These are phyloP conservation scores for Fragaria ananassa DNA, from an alignment of 306 rosid species.

Conservation along the genomic window DNA sequence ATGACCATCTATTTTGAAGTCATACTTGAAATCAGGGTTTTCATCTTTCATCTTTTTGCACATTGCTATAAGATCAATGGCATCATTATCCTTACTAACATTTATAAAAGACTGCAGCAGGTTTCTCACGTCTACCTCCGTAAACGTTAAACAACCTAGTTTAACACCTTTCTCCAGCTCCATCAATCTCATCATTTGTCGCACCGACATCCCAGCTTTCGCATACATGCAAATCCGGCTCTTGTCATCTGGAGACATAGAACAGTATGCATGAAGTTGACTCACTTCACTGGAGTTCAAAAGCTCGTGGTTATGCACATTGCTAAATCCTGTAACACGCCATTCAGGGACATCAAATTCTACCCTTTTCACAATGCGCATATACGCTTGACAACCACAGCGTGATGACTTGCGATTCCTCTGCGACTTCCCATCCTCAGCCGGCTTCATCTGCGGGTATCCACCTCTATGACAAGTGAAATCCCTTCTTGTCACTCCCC, in stretches of 20 bases:
- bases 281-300: slow-evolving; percentile 60
- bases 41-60: slow-evolving; percentile 81
- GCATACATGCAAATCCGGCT: slow-evolving; percentile 84
- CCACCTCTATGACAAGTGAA: slow-evolving; percentile 91
- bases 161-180: slow-evolving; percentile 85
- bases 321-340: slow-evolving; percentile 90
- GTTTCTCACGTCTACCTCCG: slow-evolving; percentile 79
- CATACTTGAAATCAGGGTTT: slow-evolving; percentile 67
- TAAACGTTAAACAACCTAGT: slow-evolving; percentile 78
- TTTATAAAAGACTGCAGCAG: slow-evolving; percentile 73
- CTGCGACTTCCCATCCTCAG: slow-evolving; percentile 78
- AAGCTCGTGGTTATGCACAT: slow-evolving; percentile 72
- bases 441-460: slow-evolving; percentile 72
- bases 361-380: slow-evolving; percentile 76
- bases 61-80: slow-evolving; percentile 79
- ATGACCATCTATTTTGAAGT: slow-evolving; percentile 66
- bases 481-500: slow-evolving; percentile 86
- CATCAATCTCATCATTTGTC: slow-evolving; percentile 86
- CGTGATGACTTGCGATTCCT: slow-evolving; percentile 81
- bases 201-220: slow-evolving; percentile 88
- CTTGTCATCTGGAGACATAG: slow-evolving; percentile 80
- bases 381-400: slow-evolving; percentile 80
- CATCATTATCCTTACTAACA: slow-evolving; percentile 73
- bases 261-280: slow-evolving; percentile 60
- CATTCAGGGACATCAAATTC: slow-evolving; percentile 87